phyloP scores from a whole-genome alignment of 495 filamentous ascomycete genomes.

The Zalerion maritima region DNA sequence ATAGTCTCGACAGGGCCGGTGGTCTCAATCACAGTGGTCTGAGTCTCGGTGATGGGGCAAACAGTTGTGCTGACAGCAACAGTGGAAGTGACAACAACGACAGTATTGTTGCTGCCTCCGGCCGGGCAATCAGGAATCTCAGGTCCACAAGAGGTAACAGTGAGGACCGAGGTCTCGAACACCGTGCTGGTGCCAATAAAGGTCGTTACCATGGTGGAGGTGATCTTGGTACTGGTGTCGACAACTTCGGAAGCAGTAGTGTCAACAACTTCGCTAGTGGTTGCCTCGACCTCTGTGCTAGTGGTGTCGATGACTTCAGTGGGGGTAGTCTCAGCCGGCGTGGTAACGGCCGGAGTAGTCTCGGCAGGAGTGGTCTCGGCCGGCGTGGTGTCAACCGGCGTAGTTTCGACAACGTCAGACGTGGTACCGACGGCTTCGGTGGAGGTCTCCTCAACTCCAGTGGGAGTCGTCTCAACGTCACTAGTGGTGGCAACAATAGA shows the following conservation, averaged over 20 bases:
- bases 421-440: conserved; percentile 2
- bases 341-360: conserved; percentile 2
- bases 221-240: conserved; percentile 3
- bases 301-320: conserved; percentile 4
- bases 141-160: conserved; percentile 44
- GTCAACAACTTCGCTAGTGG: conserved; percentile 10
- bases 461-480: conserved; percentile 11
- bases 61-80: conserved; percentile 50
- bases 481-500: conserved; percentile 16
- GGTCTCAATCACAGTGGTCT: conserved; percentile 12
- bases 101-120: conserved; percentile 28
- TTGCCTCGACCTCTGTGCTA: conserved; percentile 6
- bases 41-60: conserved; percentile 33
- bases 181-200: conserved; percentile 43
- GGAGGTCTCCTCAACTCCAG: conserved; percentile 6
- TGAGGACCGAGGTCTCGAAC: conserved; percentile 42
- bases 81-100: conserved; percentile 40
- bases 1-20: conserved; percentile 6
- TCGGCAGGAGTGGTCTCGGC: conserved; percentile 2
- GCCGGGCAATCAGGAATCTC: conserved; percentile 45
- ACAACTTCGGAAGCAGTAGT: conserved; percentile 10
- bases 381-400: background rate
- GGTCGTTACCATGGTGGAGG: conserved; percentile 9
- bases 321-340: conserved; percentile 5
- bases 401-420: background rate